A percentile compares a stretch with the other conserved stretches of the same genome.
Evolutionary conservation across 2,329 filamentous ascomycete genomes (phyloP).

Genomic region (Trichophyton benhamiae): DNA sequence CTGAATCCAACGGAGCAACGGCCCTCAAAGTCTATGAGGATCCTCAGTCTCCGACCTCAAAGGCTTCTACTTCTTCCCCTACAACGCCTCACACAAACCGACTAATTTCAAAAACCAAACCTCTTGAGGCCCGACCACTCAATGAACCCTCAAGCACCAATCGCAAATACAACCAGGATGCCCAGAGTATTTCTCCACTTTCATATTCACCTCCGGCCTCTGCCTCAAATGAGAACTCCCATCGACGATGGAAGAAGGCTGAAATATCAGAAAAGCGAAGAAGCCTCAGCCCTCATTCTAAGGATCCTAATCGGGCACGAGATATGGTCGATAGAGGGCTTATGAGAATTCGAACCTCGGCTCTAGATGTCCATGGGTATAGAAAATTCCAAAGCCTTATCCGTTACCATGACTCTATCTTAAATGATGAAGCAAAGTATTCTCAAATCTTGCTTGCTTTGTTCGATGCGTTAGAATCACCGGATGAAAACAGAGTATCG

Average conservation of each 20-base stretch:
- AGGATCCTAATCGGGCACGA: conserved; percentile 26
- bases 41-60: conserved; percentile 29
- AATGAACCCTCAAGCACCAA: conserved; percentile 25
- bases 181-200: conserved; percentile 9
- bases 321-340: conserved; percentile 31
- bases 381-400: conserved; percentile 32
- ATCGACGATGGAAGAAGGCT: conserved; percentile 24
- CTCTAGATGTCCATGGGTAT: conserved; percentile 32
- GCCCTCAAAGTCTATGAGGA: conserved; percentile 42
- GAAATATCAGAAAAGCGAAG: conserved; percentile 20
- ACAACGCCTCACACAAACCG: conserved; percentile 14
- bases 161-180: conserved; percentile 17
- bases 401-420: conserved; percentile 26
- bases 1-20: conserved; percentile 7
- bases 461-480: conserved; percentile 26
- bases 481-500: conserved; percentile 19
- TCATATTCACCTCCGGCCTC: conserved; percentile 2
- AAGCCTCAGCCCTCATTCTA: conserved; percentile 29
- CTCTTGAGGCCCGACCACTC: conserved; percentile 28
- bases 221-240: conserved; percentile 17
- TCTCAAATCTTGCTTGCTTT: conserved; percentile 28
- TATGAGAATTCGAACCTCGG: conserved; percentile 23
- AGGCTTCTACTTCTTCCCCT: conserved; percentile 13
- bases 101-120: conserved; percentile 19
- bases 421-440: conserved; percentile 26